These are phyloP conservation scores for Vigna unguiculata DNA, from an alignment of 306 rosid genomes.

Conservation along the genomic window DNA sequence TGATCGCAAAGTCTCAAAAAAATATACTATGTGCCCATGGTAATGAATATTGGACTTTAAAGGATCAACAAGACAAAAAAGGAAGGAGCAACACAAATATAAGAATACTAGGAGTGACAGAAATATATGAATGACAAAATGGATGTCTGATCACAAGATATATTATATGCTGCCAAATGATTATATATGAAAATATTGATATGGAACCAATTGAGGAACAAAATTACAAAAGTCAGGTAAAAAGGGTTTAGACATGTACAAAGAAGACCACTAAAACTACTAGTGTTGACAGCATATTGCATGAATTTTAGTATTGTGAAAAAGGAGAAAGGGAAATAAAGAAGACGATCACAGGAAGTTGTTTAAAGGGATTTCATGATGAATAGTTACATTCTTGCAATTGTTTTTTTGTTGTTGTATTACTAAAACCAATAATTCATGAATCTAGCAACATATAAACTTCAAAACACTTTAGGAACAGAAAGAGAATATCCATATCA, in stretches of 20 bases:
- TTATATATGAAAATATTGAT: not conserved
- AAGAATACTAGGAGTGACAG: not conserved
- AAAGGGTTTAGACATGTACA: not conserved
- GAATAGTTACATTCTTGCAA: not conserved
- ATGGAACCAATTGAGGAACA: not conserved
- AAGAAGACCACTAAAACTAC: not conserved
- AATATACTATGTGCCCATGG: not conserved
- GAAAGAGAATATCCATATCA: not conserved
- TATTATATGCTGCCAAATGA: not conserved
- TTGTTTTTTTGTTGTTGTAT: not conserved
- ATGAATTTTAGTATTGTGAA: not conserved
- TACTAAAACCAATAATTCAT: conserved; percentile 1
- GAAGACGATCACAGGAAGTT: not conserved
- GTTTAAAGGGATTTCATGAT: not conserved
- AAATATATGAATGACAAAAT: not conserved
- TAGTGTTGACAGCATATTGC: not conserved
- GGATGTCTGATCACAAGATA: not conserved
- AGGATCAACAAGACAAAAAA: not conserved
- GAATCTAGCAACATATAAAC: not conserved
- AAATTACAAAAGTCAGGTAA: not conserved
- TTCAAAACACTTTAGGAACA: conserved; percentile 18
- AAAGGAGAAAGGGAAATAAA: not conserved
- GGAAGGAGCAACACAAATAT: not conserved
- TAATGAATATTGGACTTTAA: not conserved
- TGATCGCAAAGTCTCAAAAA: not conserved